Conservation (phyloP, 140 eudicot genomes). For the Ambrosia hybrid region DNA sequence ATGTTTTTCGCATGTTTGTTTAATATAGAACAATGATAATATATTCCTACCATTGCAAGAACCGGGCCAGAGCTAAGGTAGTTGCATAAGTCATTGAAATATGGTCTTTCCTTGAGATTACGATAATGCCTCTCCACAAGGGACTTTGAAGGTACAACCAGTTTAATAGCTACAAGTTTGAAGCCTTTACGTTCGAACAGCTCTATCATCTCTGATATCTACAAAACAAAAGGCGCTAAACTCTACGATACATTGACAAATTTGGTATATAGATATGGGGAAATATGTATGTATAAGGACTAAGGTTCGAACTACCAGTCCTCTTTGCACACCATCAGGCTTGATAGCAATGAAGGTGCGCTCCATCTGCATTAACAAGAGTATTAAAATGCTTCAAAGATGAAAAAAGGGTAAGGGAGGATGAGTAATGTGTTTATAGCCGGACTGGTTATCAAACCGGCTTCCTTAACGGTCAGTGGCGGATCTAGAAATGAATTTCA, state of each 20-base stretch:
- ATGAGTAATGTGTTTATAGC: too few relatives aligned
- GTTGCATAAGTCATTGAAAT: constrained; percentile 77
- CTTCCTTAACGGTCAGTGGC: too few relatives aligned
- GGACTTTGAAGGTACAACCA: constrained; percentile 84
- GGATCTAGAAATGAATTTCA: too few relatives aligned
- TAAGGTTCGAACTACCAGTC: too few relatives aligned
- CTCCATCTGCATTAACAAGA: constrained; percentile 54
- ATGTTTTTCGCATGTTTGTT: neutral
- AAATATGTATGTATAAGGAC: too few relatives aligned
- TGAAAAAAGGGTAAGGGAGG: too few relatives aligned
- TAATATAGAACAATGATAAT: neutral
- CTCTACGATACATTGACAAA: neutral
- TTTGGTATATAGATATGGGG: too few relatives aligned
- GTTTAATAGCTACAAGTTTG: constrained; percentile 88
- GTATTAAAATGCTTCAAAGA: neutral
- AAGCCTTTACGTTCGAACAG: constrained; percentile 88
- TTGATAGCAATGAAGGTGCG: constrained; percentile 92
- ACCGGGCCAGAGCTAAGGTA: constrained; percentile 98
- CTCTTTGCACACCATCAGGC: constrained; percentile 98
- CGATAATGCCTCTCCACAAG: constrained; percentile 87
- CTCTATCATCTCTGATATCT: constrained; percentile 80
- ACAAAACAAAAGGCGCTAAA: constrained; percentile 31
- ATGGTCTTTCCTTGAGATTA: constrained; percentile 89
- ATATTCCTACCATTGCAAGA: constrained; percentile 70
- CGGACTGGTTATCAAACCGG: too few relatives aligned